Conservation (phyloP, 768 basidiomycete species). For the Hygrocybe coccinea region DNA sequence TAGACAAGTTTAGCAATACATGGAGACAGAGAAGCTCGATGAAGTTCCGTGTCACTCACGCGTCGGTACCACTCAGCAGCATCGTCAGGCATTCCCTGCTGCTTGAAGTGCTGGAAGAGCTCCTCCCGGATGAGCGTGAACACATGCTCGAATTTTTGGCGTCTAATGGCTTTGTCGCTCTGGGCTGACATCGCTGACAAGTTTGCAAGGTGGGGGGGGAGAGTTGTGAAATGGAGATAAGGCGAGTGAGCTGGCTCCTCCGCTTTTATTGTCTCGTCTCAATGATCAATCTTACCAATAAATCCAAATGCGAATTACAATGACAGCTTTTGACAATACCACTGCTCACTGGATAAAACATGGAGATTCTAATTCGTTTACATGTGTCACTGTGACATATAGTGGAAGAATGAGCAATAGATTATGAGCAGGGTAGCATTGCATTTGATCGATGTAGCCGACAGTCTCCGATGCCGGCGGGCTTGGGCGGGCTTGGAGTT, state of each 20-base stretch:
- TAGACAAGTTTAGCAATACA: neutral
- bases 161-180: slow-evolving; percentile 40
- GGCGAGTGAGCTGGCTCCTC: neutral
- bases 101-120: slow-evolving; percentile 61
- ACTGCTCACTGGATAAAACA: too few species aligned
- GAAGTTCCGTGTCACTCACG: slow-evolving; percentile 43
- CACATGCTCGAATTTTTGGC: slow-evolving; percentile 64
- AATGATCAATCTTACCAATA: neutral
- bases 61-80: slow-evolving; percentile 80
- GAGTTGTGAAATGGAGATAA: neutral
- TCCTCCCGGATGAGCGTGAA: slow-evolving; percentile 73
- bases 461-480: too few species aligned
- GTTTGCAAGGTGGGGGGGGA: neutral
- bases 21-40: neutral
- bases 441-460: too few species aligned
- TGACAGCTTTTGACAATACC: too few species aligned
- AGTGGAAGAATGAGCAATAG: too few species aligned
- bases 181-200: neutral
- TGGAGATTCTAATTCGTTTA: too few species aligned
- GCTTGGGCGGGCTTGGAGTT: too few species aligned
- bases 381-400: too few species aligned
- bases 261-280: neutral
- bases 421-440: too few species aligned
- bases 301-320: neutral
- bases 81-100: slow-evolving; percentile 76